These are phyloP conservation scores for Cryoendolithus antarcticus DNA, from an alignment of 2,329 filamentous ascomycete genomes.

Conservation along the genomic window DNA sequence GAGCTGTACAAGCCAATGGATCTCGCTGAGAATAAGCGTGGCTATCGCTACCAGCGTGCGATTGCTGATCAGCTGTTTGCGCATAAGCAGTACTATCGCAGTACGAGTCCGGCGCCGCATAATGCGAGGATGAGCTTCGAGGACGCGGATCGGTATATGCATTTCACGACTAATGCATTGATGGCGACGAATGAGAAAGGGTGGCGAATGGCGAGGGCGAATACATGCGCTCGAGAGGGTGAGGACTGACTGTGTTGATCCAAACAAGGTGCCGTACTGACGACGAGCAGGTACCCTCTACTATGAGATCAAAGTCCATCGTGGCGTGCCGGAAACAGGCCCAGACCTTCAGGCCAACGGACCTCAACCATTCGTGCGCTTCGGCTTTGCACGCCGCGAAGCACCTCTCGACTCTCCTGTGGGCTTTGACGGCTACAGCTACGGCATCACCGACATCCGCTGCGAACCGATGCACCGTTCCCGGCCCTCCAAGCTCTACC, in stretches of 20 bases:
- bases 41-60: conserved; percentile 80
- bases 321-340: conserved; percentile 49
- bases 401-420: conserved; percentile 73
- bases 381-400: conserved; percentile 76
- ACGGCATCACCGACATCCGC: conserved; percentile 76
- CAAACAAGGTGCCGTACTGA: too few relatives aligned
- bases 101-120: conserved; percentile 75
- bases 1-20: conserved; percentile 38
- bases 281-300: conserved; percentile 53
- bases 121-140: conserved; percentile 82
- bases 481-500: conserved; percentile 73
- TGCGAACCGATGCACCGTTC: conserved; percentile 92
- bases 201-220: conserved; percentile 81
- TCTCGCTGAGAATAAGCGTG: conserved; percentile 51
- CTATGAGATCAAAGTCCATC: conserved; percentile 83
- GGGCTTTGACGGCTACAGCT: conserved; percentile 85
- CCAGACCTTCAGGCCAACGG: conserved; percentile 26
- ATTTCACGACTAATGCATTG: conserved; percentile 57
- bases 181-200: conserved; percentile 85
- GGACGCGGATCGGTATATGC: conserved; percentile 75
- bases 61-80: conserved; percentile 82
- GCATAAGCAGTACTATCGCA: conserved; percentile 76
- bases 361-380: conserved; percentile 53
- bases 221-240: conserved; percentile 74
- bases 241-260: too few relatives aligned